Percentiles rank a stretch among this genome's conserved stretches.
Evolutionary conservation across 176 grass and related monocot species (phyloP).

Genomic region (Musa troglodytarum): DNA sequence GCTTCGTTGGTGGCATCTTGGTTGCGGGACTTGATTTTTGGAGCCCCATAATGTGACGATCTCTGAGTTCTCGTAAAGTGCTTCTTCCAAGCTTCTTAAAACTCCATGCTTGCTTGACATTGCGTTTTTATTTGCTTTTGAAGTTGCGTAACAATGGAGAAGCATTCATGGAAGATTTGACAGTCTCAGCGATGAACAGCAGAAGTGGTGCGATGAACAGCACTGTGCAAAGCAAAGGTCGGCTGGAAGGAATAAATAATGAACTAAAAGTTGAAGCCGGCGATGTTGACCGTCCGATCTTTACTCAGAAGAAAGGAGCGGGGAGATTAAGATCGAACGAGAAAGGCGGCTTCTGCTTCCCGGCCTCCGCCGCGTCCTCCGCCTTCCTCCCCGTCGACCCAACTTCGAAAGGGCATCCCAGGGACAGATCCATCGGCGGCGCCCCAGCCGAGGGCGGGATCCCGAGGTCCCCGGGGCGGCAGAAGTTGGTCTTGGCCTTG

Average conservation of each 20-base stretch:
- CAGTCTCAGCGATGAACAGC: not conserved
- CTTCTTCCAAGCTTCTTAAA: too few relatives aligned
- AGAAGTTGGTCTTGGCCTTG: constrained; percentile 27
- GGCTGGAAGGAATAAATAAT: not conserved
- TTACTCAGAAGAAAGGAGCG: constrained; percentile 12
- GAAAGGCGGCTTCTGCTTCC: constrained; percentile 1
- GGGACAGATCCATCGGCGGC: not conserved
- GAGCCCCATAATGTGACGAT: too few relatives aligned
- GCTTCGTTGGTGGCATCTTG: too few relatives aligned
- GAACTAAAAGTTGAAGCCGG: not conserved
- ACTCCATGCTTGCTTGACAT: too few relatives aligned
- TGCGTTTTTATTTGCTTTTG: not conserved
- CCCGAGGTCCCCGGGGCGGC: not conserved
- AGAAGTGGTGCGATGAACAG: not conserved
- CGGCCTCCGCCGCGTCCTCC: not conserved
- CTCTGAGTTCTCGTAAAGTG: too few relatives aligned
- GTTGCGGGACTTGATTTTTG: too few relatives aligned
- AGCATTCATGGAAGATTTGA: not conserved
- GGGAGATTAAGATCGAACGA: constrained; percentile 20
- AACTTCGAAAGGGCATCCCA: not conserved
- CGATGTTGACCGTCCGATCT: not conserved
- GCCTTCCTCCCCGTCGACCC: not conserved
- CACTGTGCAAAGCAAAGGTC: not conserved
- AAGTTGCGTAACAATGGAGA: not conserved
- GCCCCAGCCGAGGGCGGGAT: not conserved